phyloP scores from a whole-genome alignment of 1,284 basidiomycete genomes.

The Leccinum pachyderme region DNA sequence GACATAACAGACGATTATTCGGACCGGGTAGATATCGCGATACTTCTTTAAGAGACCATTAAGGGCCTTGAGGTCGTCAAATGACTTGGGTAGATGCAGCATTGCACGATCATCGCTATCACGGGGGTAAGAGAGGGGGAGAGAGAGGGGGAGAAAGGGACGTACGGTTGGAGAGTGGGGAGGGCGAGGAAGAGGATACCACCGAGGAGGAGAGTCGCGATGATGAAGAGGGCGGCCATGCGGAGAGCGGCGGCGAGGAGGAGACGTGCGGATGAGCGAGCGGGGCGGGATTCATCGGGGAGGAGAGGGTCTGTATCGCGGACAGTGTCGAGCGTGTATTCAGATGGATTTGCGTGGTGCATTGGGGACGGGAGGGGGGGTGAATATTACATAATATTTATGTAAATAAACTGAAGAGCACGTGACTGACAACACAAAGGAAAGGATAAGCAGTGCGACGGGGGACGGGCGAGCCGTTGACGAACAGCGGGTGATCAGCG shows the following conservation, averaged over 20 bases:
- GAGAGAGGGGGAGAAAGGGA: background rate
- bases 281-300: constrained; percentile 27
- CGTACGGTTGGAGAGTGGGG: constrained; percentile 76
- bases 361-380: constrained; percentile 6
- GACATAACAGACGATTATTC: constrained; percentile 81
- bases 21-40: constrained; percentile 77
- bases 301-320: constrained; percentile 43
- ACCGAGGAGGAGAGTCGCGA: constrained; percentile 69
- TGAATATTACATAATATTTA: background rate
- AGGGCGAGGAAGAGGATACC: constrained; percentile 77
- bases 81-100: constrained; percentile 81
- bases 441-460: constrained; percentile 8
- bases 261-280: constrained; percentile 50
- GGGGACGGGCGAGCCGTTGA: constrained; percentile 12
- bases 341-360: constrained; percentile 47
- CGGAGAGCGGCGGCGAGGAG: constrained; percentile 79
- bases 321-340: constrained; percentile 58
- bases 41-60: constrained; percentile 87
- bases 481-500: constrained; percentile 19
- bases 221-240: constrained; percentile 74
- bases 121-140: constrained; percentile 2
- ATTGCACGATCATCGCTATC: constrained; percentile 68
- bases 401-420: constrained; percentile 7
- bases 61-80: constrained; percentile 77
- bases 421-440: constrained; percentile 30